A percentile compares a stretch with the other conserved stretches of the same genome.
These are phyloP conservation scores for Solidago caesia DNA, from an alignment of 129 eudicot genomes.

Conservation along the genomic window DNA sequence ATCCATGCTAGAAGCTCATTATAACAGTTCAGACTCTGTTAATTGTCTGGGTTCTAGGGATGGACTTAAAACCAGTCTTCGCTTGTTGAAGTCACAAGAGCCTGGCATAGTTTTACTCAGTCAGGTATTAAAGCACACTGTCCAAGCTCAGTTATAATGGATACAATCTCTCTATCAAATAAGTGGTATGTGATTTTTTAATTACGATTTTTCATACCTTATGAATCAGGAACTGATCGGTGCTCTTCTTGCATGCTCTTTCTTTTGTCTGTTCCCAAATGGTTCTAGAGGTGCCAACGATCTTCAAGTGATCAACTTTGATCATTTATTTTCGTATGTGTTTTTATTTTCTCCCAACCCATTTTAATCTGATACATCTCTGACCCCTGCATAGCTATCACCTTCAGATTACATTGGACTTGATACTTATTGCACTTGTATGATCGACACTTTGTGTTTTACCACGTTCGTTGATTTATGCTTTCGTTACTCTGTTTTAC, in stretches of 20 bases:
- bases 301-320: slow-evolving; percentile 89
- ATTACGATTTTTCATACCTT: neutral
- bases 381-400: neutral
- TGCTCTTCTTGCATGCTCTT: slow-evolving; percentile 81
- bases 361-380: slow-evolving; percentile 9
- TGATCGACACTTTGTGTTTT: neutral
- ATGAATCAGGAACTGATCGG: slow-evolving; percentile 78
- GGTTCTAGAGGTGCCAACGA: slow-evolving; percentile 63
- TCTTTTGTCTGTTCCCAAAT: slow-evolving; percentile 86
- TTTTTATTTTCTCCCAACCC: slow-evolving; percentile 8
- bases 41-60: slow-evolving; percentile 29
- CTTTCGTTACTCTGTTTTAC: neutral
- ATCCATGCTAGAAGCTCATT: slow-evolving; percentile 55
- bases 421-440: slow-evolving; percentile 14
- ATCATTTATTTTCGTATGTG: slow-evolving; percentile 85
- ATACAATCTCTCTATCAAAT: neutral
- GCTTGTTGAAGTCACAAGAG: slow-evolving; percentile 75
- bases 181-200: slow-evolving; percentile 14
- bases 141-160: too few relatives aligned
- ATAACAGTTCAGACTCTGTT: slow-evolving; percentile 40
- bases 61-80: slow-evolving; percentile 66
- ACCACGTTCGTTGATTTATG: neutral
- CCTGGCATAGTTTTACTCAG: slow-evolving; percentile 71
- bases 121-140: slow-evolving; percentile 42
- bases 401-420: neutral